Evolutionary conservation across 345 rosid species (phyloP).

Genomic region (Nephelium lappaceum): DNA sequence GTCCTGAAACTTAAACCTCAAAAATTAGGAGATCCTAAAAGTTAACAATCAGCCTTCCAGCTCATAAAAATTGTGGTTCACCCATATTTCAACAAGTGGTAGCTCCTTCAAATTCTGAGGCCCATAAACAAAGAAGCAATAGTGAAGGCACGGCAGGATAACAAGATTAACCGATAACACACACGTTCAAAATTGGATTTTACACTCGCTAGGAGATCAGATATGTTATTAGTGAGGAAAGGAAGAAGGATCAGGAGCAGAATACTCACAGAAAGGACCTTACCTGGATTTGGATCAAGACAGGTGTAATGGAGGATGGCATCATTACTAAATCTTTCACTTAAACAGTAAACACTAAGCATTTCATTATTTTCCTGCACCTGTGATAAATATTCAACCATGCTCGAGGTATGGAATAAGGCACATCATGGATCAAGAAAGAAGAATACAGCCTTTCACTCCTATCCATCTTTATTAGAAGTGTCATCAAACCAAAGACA

Average conservation of each 20-base stretch:
- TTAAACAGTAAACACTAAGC: slow-evolving; percentile 1
- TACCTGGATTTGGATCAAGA: slow-evolving; percentile 16
- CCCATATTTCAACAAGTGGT: background rate
- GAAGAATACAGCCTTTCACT: slow-evolving; percentile 13
- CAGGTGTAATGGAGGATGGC: slow-evolving; percentile 1
- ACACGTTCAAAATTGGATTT: background rate
- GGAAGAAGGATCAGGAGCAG: slow-evolving; percentile 6
- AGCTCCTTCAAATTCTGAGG: slow-evolving; percentile 24
- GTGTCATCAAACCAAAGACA: slow-evolving; percentile 1
- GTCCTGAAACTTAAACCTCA: slow-evolving; percentile 11
- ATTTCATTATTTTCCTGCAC: slow-evolving; percentile 11
- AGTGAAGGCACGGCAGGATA: background rate
- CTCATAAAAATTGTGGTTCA: background rate
- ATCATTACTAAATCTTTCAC: background rate
- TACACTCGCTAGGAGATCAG: slow-evolving; percentile 11
- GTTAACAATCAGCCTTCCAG: slow-evolving; percentile 4
- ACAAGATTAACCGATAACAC: background rate
- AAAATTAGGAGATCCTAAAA: slow-evolving; percentile 2
- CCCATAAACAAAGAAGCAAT: background rate
- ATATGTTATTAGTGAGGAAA: background rate
- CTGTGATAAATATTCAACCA: slow-evolving; percentile 9
- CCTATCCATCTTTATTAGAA: background rate
- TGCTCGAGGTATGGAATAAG: background rate
- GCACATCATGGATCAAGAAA: background rate
- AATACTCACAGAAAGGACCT: background rate